Conservation (phyloP, 805 yeast genomes). For the Schwanniomyces pseudopolymorphus region DNA sequence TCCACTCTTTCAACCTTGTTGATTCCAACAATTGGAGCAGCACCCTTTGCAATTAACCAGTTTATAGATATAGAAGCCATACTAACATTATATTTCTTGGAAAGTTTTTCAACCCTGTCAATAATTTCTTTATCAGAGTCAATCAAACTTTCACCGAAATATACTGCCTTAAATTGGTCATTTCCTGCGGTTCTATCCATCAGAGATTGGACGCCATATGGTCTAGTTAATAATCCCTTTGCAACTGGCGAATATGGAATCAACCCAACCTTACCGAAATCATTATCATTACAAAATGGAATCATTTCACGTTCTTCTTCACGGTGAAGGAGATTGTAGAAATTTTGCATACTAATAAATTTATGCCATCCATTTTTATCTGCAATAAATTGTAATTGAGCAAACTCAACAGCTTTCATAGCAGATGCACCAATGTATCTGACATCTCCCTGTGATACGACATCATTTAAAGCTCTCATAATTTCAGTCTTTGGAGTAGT, state of each 20-base stretch:
- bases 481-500: constrained; percentile 50
- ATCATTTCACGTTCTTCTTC: constrained; percentile 68
- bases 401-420: constrained; percentile 56
- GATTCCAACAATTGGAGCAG: constrained; percentile 17
- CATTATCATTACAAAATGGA: constrained; percentile 48
- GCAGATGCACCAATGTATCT: constrained; percentile 64
- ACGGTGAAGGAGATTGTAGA: constrained; percentile 53
- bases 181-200: neutral
- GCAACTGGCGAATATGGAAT: constrained; percentile 64
- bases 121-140: constrained; percentile 7
- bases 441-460: constrained; percentile 46
- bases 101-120: constrained; percentile 11
- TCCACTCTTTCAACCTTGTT: constrained; percentile 17
- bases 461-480: constrained; percentile 55
- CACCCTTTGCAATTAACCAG: constrained; percentile 7
- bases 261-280: constrained; percentile 49
- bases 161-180: neutral
- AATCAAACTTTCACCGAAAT: constrained; percentile 5
- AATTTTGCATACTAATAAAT: constrained; percentile 59
- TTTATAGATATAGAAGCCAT: constrained; percentile 13
- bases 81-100: constrained; percentile 8
- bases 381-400: constrained; percentile 52
- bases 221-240: constrained; percentile 54
- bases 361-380: constrained; percentile 57
- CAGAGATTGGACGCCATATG: constrained; percentile 19